Evolutionary conservation across 2,329 filamentous ascomycete genomes (phyloP).

Genomic region (Epichloe hybrida): DNA sequence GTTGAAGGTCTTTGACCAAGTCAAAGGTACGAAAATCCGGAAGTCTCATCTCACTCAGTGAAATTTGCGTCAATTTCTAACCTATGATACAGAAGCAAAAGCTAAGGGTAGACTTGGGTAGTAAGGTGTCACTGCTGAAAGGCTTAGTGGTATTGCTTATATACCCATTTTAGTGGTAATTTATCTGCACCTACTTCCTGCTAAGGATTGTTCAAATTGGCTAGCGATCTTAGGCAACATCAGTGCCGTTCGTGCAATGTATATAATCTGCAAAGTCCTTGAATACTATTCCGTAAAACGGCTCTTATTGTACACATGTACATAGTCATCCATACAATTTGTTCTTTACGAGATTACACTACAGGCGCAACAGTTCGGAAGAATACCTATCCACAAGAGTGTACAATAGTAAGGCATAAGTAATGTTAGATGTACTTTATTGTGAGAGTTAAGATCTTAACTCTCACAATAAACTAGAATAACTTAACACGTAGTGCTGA

Average conservation of each 20-base stretch:
- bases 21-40: conserved; percentile 45
- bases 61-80: conserved; percentile 8
- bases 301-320: neutral
- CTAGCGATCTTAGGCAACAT: neutral
- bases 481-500: too few relatives aligned
- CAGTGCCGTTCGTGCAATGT: neutral
- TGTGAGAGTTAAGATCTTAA: too few relatives aligned
- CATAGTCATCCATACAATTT: neutral
- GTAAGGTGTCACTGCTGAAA: neutral
- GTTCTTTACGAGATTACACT: neutral
- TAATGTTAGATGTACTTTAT: neutral
- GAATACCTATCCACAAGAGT: neutral
- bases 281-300: neutral
- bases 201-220: neutral
- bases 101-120: conserved; percentile 55
- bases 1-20: conserved; percentile 98
- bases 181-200: neutral
- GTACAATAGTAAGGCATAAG: neutral
- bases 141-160: neutral
- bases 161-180: neutral
- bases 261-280: neutral
- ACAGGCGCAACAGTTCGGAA: neutral
- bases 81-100: conserved; percentile 45
- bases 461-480: too few relatives aligned
- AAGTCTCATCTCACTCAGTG: neutral